Percentiles rank a stretch among this genome's conserved stretches.
Evolutionary conservation across 176 grass and related monocot species (phyloP).

Genomic region (Hordeum vulgare): DNA sequence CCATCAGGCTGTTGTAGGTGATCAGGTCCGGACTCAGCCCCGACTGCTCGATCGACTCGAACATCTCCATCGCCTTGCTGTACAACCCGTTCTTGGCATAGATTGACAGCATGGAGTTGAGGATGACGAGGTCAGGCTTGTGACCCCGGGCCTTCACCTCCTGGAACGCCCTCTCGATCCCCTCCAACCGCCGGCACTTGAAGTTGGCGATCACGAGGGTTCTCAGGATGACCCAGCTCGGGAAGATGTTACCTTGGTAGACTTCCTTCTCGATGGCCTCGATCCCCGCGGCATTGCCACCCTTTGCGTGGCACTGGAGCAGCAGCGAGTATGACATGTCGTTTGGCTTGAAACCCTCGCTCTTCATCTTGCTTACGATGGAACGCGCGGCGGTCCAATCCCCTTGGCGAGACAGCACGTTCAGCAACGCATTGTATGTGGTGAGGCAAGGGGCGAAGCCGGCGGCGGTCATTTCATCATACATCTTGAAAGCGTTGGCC

Average conservation of each 20-base stretch:
- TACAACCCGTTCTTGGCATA: constrained; percentile 71
- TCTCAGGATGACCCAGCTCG: constrained; percentile 78
- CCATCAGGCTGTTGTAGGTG: constrained; percentile 86
- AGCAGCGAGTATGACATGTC: constrained; percentile 68
- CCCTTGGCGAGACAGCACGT: constrained; percentile 56
- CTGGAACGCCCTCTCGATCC: constrained; percentile 60
- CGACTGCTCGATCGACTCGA: constrained; percentile 44
- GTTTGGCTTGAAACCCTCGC: constrained; percentile 71
- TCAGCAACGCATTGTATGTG: constrained; percentile 79
- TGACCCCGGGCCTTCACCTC: constrained; percentile 75
- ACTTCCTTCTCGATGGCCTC: constrained; percentile 58
- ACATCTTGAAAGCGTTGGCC: constrained; percentile 58
- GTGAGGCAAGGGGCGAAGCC: constrained; percentile 65
- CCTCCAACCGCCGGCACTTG: constrained; percentile 50
- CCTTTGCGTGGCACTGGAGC: constrained; percentile 68
- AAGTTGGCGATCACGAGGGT: constrained; percentile 79
- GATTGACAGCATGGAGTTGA: constrained; percentile 85
- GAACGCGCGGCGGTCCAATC: constrained; percentile 53
- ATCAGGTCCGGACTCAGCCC: constrained; percentile 69
- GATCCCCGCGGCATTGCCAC: constrained; percentile 41
- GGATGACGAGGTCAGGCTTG: constrained; percentile 74
- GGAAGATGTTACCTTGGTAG: constrained; percentile 60
- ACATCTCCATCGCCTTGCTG: constrained; percentile 51
- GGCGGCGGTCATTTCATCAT: constrained; percentile 66
- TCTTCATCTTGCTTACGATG: constrained; percentile 56